phyloP scores from a whole-genome alignment of 176 grass and related monocot species.

The Aegilops sharonensis region DNA sequence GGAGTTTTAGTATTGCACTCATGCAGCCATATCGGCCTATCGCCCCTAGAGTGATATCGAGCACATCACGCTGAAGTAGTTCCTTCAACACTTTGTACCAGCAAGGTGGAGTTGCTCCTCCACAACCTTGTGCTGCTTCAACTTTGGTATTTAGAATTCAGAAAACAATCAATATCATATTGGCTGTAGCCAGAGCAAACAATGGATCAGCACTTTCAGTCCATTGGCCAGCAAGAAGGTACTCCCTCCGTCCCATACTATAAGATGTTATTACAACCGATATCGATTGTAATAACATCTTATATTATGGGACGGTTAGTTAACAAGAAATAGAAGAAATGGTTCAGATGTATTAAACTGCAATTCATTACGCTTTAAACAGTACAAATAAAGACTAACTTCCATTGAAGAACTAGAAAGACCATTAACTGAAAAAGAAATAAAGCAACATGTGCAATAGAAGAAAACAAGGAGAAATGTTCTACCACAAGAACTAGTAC shows the following conservation, averaged over 20 bases:
- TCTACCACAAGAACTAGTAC: constrained; percentile 32
- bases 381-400: background rate
- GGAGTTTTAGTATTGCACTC: no score
- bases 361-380: constrained; percentile 8
- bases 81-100: no score
- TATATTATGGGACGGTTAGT: background rate
- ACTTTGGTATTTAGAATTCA: no score
- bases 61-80: no score
- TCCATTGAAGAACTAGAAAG: background rate
- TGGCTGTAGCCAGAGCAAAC: background rate
- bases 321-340: constrained; percentile 10
- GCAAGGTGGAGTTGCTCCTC: no score
- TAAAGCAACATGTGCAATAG: background rate
- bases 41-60: no score
- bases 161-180: background rate
- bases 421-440: background rate
- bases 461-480: constrained; percentile 21
- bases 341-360: background rate
- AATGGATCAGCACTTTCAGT: background rate
- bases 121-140: no score
- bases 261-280: no score
- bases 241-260: background rate
- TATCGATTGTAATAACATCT: no score
- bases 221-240: background rate
- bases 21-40: no score